These are phyloP conservation scores for Scedosporium minutisporum DNA, from an alignment of 2,329 filamentous ascomycete species.

Conservation along the genomic window DNA sequence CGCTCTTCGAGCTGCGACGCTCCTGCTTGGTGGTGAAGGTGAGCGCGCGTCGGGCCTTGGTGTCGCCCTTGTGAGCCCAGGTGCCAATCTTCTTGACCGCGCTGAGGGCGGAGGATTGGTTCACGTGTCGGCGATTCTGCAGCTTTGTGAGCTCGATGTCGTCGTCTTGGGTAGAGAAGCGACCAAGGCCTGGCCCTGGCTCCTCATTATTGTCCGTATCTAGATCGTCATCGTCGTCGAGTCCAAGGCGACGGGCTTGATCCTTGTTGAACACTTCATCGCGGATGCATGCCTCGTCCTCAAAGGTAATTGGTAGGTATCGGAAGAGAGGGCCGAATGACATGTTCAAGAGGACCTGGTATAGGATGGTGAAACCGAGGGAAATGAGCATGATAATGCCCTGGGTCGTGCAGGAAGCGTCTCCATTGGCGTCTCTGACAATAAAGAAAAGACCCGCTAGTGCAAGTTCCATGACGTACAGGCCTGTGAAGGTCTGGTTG, in stretches of 20 bases:
- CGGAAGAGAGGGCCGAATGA: constrained; percentile 79
- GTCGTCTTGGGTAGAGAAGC: constrained; percentile 13
- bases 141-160: constrained; percentile 28
- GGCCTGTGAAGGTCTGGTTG: constrained; percentile 88
- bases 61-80: constrained; percentile 27
- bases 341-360: constrained; percentile 70
- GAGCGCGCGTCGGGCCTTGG: constrained; percentile 10
- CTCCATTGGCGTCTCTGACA: constrained; percentile 44
- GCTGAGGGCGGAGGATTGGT: constrained; percentile 26
- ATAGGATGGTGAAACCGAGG: constrained; percentile 60
- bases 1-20: constrained; percentile 24
- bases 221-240: constrained; percentile 44
- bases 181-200: constrained; percentile 16
- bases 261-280: constrained; percentile 80
- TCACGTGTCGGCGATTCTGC: constrained; percentile 15
- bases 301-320: constrained; percentile 87
- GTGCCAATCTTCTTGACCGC: constrained; percentile 37
- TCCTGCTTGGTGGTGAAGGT: constrained; percentile 6
- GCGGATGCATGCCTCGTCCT: constrained; percentile 86
- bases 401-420: constrained; percentile 59
- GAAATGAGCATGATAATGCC: constrained; percentile 77
- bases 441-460: constrained; percentile 87
- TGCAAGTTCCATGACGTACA: constrained; percentile 91
- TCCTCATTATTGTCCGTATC: constrained; percentile 28
- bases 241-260: constrained; percentile 60